Evolutionary conservation across 2,329 filamentous ascomycete genomes (phyloP).

Genomic region (Dactylellina drechsleri): DNA sequence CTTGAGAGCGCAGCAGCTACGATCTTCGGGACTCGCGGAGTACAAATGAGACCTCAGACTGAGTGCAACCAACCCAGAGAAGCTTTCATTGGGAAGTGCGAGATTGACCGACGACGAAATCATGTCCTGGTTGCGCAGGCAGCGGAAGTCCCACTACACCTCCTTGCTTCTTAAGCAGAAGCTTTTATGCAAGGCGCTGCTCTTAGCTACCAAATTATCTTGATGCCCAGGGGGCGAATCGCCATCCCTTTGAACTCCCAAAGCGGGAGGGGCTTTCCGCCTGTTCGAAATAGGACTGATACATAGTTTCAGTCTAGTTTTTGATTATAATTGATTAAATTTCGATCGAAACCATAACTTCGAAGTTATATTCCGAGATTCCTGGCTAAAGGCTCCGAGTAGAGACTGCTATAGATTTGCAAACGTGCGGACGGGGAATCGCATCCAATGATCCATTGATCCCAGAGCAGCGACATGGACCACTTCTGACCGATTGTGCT

Average conservation of each 20-base stretch:
- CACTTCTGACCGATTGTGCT: too few relatives aligned
- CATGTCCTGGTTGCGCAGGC: constrained; percentile 29
- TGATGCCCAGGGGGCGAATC: background rate
- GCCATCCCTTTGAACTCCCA: background rate
- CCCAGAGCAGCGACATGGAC: too few relatives aligned
- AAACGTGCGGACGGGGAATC: too few relatives aligned
- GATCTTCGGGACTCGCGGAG: constrained; percentile 50
- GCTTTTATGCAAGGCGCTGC: constrained; percentile 40
- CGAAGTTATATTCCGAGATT: too few relatives aligned
- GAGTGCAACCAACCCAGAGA: constrained; percentile 41
- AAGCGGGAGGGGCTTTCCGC: background rate
- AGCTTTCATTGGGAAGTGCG: constrained; percentile 22
- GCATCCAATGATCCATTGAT: too few relatives aligned
- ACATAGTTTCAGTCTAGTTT: too few relatives aligned
- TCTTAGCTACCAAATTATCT: constrained; percentile 14
- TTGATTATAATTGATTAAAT: too few relatives aligned
- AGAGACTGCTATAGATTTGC: too few relatives aligned
- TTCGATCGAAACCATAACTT: too few relatives aligned
- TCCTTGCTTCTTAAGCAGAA: constrained; percentile 49
- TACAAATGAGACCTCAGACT: constrained; percentile 43
- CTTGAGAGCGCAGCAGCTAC: constrained; percentile 41
- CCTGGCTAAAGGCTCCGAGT: too few relatives aligned
- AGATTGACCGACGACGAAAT: constrained; percentile 27
- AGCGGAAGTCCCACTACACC: constrained; percentile 31
- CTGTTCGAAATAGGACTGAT: too few relatives aligned